Evolutionary conservation across 2,329 filamentous ascomycete genomes (phyloP), one percentile per base, ranked within the genome.

Genomic region (Sporothrix protearum): DNA sequence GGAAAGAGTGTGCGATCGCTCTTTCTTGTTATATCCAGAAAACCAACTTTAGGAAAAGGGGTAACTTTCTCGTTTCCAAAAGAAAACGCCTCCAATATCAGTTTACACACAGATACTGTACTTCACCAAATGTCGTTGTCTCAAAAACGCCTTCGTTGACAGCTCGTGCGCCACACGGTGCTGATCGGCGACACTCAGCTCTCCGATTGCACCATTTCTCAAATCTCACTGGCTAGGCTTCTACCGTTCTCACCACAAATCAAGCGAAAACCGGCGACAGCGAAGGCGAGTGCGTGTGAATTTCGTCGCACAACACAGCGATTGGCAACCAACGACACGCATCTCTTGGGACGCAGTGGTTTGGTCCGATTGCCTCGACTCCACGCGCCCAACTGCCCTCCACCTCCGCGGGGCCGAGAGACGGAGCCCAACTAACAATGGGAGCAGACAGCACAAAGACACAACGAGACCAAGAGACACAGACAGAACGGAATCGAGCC

Each of bases 151-250:
- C 22, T 28, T 22, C 49, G 19, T 14, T 14, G 0, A 19, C 42
- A 16, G 42, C 14, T 47, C 39, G 30, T 39, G 30, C 7, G 19
- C 30, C 55, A 39, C 19, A n/a, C 14, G 8, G 19, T 12, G 30
- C 28, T 16, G 59, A 64, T 64, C 36, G 36, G 59, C 59, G 25
- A 9, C 22, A 19, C 36, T 42, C 36, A 14, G 9, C 14, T 25
- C 42, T 47, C 14, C 3, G 3, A 47, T n/a, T 45, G 59, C 36
- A 25, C 4, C 10, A 45, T 45, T 39, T 22, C n/a, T 45, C 22
- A n/a, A 28, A 45, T 64, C 59, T 64, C 36, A 64, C 59, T 64
- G 59, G 59, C 59, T 39, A 45, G 33, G 14, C 39, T 8, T 64
- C 59, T 4, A 25, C 5, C 16, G 8, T 22, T 45, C 36, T 28